Evolutionary conservation across 176 grass and related monocot species (phyloP).

Genomic region (Lolium multiflorum): DNA sequence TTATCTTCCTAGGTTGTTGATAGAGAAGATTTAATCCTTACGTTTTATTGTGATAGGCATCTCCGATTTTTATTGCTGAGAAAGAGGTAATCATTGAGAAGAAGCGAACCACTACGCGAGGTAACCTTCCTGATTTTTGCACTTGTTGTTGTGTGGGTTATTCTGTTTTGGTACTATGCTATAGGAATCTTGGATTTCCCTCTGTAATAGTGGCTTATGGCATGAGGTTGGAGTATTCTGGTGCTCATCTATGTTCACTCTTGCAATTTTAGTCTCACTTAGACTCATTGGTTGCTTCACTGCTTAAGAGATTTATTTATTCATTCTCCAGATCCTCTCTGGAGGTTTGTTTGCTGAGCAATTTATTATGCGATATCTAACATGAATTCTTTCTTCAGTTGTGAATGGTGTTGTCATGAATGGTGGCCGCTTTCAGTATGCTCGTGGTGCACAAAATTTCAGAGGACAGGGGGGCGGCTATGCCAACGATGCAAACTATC

Average conservation of each 20-base stretch:
- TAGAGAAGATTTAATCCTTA: not conserved
- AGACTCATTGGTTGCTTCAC: too few species aligned
- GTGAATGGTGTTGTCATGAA: conserved; percentile 38
- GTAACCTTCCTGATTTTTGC: conserved; percentile 26
- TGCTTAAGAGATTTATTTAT: not conserved
- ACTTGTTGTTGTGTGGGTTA: not conserved
- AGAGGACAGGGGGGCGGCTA: conserved; percentile 47
- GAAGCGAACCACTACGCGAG: conserved; percentile 49
- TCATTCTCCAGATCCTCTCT: not conserved
- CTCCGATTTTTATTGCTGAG: conserved; percentile 33
- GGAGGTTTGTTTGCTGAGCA: not conserved
- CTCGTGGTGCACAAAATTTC: conserved; percentile 50
- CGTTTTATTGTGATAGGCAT: conserved; percentile 52
- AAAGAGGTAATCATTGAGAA: not conserved
- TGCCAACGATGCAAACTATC: conserved; percentile 36
- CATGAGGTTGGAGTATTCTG: not conserved
- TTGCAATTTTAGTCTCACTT: too few species aligned
- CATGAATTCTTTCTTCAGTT: conserved; percentile 23
- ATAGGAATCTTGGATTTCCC: not conserved
- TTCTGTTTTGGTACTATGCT: not conserved
- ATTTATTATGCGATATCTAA: conserved; percentile 8
- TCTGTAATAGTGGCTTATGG: not conserved
- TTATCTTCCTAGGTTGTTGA: not conserved
- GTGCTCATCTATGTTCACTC: not conserved
- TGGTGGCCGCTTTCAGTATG: conserved; percentile 42